Conservation (phyloP, 495 filamentous ascomycete genomes). For the Achaetomiella virescens region DNA sequence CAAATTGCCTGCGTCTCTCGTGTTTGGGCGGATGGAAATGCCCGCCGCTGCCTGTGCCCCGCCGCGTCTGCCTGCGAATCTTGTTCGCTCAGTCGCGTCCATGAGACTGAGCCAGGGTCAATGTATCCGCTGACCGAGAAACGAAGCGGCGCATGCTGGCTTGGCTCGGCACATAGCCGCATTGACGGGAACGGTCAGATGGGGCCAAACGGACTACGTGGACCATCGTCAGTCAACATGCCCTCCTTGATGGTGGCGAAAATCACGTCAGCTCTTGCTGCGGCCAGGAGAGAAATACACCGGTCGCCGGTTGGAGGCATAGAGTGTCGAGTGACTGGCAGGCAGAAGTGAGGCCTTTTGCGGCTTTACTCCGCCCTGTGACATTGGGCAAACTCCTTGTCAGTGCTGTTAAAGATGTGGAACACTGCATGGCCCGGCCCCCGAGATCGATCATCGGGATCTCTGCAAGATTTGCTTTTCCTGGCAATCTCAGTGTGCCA, state of each 20-base stretch:
- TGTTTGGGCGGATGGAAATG: not conserved
- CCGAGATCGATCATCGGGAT: not conserved
- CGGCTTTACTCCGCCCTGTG: too few relatives aligned
- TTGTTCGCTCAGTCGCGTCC: not conserved
- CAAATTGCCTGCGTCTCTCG: not conserved
- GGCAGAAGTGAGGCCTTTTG: too few relatives aligned
- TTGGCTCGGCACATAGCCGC: constrained; percentile 6
- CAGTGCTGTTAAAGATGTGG: not conserved
- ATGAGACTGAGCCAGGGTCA: not conserved
- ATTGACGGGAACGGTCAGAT: not conserved
- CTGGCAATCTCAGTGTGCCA: too few relatives aligned
- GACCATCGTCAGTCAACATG: not conserved
- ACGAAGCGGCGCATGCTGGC: not conserved
- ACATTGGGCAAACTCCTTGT: not conserved
- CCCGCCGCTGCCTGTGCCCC: not conserved
- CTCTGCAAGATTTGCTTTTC: too few relatives aligned
- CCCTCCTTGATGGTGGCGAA: not conserved
- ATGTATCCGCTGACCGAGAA: not conserved
- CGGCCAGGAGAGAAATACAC: not conserved
- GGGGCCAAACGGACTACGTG: constrained; percentile 4
- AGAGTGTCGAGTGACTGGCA: too few relatives aligned
- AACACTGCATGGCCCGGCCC: too few relatives aligned
- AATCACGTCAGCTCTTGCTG: constrained; percentile 1
- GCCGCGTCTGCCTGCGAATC: not conserved
- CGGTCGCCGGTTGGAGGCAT: not conserved